These are phyloP conservation scores for Talinum fruticosum DNA, from an alignment of 148 eudicot genomes.

Conservation along the genomic window DNA sequence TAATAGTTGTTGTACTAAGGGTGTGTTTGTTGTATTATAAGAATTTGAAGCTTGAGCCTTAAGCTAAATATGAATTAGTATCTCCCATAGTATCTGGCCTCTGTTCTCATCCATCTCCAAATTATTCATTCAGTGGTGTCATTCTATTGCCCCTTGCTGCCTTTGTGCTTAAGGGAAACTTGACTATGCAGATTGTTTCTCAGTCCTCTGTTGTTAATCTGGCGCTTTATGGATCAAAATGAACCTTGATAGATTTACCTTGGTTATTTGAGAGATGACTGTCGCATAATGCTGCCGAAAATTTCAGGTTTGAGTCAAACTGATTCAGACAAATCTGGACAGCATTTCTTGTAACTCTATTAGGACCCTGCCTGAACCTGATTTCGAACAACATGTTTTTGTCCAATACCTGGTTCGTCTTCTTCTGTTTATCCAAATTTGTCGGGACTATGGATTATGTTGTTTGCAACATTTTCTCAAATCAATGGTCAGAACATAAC, in stretches of 20 bases:
- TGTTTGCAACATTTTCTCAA: neutral
- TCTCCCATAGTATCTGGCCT: neutral
- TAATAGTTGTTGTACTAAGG: too few species aligned
- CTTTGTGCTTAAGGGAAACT: too few species aligned
- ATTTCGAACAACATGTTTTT: too few species aligned
- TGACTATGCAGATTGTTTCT: too few species aligned
- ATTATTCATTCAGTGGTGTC: too few species aligned
- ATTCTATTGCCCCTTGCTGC: too few species aligned
- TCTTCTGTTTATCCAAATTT: neutral
- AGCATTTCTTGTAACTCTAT: neutral
- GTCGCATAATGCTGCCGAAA: neutral
- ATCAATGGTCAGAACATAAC: too few species aligned
- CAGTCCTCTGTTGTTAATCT: too few species aligned
- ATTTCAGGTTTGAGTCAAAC: neutral
- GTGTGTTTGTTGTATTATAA: neutral
- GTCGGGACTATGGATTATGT: neutral
- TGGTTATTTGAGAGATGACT: neutral
- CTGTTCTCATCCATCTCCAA: too few species aligned
- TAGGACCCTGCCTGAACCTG: neutral
- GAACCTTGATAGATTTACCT: neutral
- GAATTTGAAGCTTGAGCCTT: too few species aligned
- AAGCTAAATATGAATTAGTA: too few species aligned
- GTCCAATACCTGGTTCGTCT: neutral
- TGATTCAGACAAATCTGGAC: neutral
- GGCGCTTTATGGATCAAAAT: neutral